Evolutionary conservation across 495 filamentous ascomycete genomes (phyloP), one percentile per base, ranked within the genome.

Genomic region (Hypoxylon cercidicola): DNA sequence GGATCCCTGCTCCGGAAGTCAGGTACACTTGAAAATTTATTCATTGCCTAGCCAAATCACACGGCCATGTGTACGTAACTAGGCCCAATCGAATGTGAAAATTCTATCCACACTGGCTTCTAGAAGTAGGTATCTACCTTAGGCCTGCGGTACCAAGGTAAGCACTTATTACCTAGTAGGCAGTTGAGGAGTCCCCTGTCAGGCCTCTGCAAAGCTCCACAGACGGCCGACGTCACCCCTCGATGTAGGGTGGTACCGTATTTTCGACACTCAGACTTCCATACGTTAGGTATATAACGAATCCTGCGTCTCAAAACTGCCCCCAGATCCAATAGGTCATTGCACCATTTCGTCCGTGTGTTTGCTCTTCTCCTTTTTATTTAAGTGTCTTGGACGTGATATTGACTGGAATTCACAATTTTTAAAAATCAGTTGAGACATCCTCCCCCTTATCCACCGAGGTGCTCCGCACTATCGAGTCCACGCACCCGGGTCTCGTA

Each of bases 391-490:
- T 56, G 45, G 64, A 45, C 5, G 8, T 58, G 37, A 21, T 54
- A 62, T 59, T 59, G 37, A 39, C 28, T 59, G 43, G 30, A 12
- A 54, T 55, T 23, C 39, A 20, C 35, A 48, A 40, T 21, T 44
- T 55, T 51, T 30, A n/a, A 30, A 25, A 48, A 46, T 34, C 11
- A 49, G 46, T 49, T 34, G 13, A 49, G 46, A 18, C 15, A 18
- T 34, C 46, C n/a, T 30, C 44, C 19, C 54, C 34, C 32, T 55
- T 62, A 68, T 46, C 64, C 58, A 68, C 59, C 48, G 15, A 59
- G 64, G 64, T 55, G 59, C 59, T 63, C 40, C 39, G 54, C 64
- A 63, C 64, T 68, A 68, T 68, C 59, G 64, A 68, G 58, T 51
- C 53, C 53, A 67, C 64, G 58, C 53, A 67, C 62, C 63, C 52